phyloP scores from a whole-genome alignment of 306 rosid species.

The Malus orientalis region DNA sequence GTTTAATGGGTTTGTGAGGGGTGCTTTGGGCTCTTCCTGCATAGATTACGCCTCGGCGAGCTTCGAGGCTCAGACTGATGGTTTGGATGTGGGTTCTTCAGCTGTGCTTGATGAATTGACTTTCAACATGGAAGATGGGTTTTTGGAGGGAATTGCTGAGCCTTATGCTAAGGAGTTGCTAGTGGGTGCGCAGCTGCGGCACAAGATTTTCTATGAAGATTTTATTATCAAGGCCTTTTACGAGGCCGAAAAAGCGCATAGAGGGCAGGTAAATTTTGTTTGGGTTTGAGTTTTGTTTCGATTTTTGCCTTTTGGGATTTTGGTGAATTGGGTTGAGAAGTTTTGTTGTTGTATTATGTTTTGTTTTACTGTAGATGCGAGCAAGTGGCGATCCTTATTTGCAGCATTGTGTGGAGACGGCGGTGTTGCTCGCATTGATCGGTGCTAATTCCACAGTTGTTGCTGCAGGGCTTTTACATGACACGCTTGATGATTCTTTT shows the following conservation, averaged over 20 bases:
- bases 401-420: conserved; percentile 94
- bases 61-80: conserved; percentile 26
- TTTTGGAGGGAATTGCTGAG: conserved; percentile 44
- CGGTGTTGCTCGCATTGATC: conserved; percentile 76
- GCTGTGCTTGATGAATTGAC: conserved; percentile 64
- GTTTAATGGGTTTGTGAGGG: conserved; percentile 76
- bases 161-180: conserved; percentile 75
- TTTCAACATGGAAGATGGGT: conserved; percentile 63
- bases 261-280: conserved; percentile 67
- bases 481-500: conserved; percentile 83
- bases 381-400: conserved; percentile 92
- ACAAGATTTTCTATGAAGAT: conserved; percentile 74
- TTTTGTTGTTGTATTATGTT: conserved; percentile 5
- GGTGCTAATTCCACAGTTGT: conserved; percentile 90
- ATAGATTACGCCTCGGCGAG: conserved; percentile 58
- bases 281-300: background rate
- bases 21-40: conserved; percentile 70
- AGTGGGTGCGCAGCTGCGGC: conserved; percentile 67
- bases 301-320: background rate
- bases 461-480: conserved; percentile 97
- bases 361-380: conserved; percentile 49
- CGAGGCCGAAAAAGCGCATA: conserved; percentile 91
- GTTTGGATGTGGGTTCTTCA: conserved; percentile 27
- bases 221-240: conserved; percentile 82
- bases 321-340: conserved; percentile 9